Base-by-base conservation (phyloP, 768 basidiomycete genomes). In the Auricularia heimuer region DNA sequence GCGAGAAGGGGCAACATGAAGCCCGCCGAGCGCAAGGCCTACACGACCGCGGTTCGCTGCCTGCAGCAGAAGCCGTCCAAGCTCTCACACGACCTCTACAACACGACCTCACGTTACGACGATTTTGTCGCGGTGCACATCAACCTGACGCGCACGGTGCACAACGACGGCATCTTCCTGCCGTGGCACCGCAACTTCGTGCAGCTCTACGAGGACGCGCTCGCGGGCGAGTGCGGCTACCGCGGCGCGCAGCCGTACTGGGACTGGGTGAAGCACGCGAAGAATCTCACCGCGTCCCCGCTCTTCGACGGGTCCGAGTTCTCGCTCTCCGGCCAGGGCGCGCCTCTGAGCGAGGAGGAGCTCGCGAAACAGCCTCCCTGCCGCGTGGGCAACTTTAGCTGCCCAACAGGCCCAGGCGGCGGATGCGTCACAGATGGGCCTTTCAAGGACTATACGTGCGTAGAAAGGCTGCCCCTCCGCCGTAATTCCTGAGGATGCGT, bases 141-240 rank as follows among this genome's bases (percentile, higher is more conserved):
- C 56, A 60, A 60, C 56, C 14, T 12, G 16, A 60, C 56, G 24
- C 56, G 56, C 24, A 24, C 24, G 11, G 29, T 60, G 14, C 56
- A 60, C 56, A 60, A 60, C 34, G 56, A 60, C 71, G 75, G 74
- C 8, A 71, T 75, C 39, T 75, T 76, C 60, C 65, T 76, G 18
- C 71, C 74, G 2, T 76, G 75, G 75, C 75, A 76, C 62, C 69
- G 75, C 6, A 70, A 68, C 21, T 72, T 74, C 39, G 64, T 73
- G 1, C 63, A 67, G 12, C 63, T 66, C 14, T 75, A 71, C 54
- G 72, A 72, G 37, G 61, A 62, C 4, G 72, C 73, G 12, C 66
- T 75, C 18, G 70, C 66, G 12, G 62, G 67, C 10, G 71, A 74
- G 54, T 75, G 75, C 54, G 68, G 68, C 8, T 75, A 73, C 47